These are phyloP conservation scores for Fistulifera pelliculosa DNA, from an alignment of 108 stramenopile genomes.

Conservation along the genomic window DNA sequence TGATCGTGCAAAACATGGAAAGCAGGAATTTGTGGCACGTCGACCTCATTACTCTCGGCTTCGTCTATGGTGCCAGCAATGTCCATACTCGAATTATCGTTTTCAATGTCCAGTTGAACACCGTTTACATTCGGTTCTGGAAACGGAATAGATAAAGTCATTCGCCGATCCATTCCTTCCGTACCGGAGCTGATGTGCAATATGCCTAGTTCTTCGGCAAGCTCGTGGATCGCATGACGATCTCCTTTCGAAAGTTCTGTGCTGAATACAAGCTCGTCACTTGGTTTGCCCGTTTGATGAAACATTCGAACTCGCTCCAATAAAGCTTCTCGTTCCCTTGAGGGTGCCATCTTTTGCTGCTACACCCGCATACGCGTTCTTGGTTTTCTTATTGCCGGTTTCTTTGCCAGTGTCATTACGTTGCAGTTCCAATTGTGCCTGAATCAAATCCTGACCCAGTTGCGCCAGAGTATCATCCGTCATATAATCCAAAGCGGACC, in stretches of 20 bases:
- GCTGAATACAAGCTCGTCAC: constrained; percentile 38
- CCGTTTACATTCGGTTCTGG: constrained; percentile 1
- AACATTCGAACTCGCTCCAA: constrained; percentile 43
- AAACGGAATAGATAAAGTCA: constrained; percentile 31
- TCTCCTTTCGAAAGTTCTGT: constrained; percentile 37
- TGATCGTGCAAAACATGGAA: constrained; percentile 17
- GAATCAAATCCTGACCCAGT: constrained; percentile 22
- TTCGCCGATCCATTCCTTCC: constrained; percentile 30
- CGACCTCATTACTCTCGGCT: constrained; percentile 5
- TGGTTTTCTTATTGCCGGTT: constrained; percentile 5
- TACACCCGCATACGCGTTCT: not conserved
- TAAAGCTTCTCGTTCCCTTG: not conserved
- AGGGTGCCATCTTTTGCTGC: not conserved
- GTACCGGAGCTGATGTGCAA: constrained; percentile 37
- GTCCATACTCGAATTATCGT: not conserved
- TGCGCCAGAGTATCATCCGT: constrained; percentile 5
- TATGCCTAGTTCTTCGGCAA: constrained; percentile 50
- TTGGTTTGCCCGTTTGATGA: constrained; percentile 25
- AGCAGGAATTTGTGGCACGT: constrained; percentile 12
- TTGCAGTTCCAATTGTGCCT: constrained; percentile 23
- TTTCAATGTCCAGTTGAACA: no score
- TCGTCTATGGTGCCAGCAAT: no score
- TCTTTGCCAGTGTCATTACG: constrained; percentile 9
- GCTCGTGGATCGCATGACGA: constrained; percentile 40
- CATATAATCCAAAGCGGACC: constrained; percentile 55